Base-by-base conservation (phyloP, 495 filamentous ascomycete species). In the Aspergillus carlsbadensis region DNA sequence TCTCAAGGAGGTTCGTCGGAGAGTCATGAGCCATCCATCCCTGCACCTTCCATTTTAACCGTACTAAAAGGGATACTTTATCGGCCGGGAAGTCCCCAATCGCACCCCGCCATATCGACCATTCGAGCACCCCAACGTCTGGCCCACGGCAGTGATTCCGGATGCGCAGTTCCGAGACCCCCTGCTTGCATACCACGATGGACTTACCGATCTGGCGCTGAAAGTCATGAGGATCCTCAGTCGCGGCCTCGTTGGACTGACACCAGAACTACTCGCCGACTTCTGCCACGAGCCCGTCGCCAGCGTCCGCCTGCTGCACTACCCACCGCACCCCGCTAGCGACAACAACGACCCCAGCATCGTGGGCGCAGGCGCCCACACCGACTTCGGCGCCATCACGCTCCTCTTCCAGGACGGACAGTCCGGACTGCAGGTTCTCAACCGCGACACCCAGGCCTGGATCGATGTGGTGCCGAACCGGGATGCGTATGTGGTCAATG, bases 101-200 rank as follows among this genome's bases (percentile, higher is more conserved):
- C 53, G 62, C 10, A 62, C 73, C 46, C 65, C 65, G 11, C 54
- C 68, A 22, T 37, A 20, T 5, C 49, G 59, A 21, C 58, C 50
- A 5, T 53, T 57, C 47, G 44, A 47, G 18, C 67, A 70, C 3
- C 75, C 75, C n/a, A 77, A 76, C 46, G 57, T 74, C 26, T 78
- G 74, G 72, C 74, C 74, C 0, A 59, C 68, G 26, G 5, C 26
- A 3, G 15, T 43, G 14, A 65, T 80, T 17, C 66, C 71, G 18
- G 64, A 69, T 13, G 60, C 68, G 10, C 54, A 70, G 3, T 78
- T 78, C 56, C 70, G 66, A 5, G 56, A 34, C 3, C 71, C 73
- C 0, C 63, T 71, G 13, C 67, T 69, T 65, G 64, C 66, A 3
- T 77, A 78, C 60, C 69, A 75, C 21, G 41, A 57, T 69, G 15